Base-by-base conservation (phyloP, 345 rosid species). In the Gossypioides kirkii region DNA sequence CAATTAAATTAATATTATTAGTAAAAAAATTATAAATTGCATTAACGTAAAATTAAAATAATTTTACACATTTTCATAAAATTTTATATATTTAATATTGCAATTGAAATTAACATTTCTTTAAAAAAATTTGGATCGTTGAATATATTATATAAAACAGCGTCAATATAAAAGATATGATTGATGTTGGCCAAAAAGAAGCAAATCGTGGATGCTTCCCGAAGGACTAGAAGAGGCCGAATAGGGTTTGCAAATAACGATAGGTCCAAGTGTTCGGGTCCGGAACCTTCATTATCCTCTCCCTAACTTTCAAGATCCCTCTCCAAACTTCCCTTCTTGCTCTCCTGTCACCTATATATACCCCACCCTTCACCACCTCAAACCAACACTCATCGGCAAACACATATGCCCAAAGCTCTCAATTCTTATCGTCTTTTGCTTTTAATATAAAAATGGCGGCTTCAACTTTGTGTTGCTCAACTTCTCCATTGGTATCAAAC, bases 361-460 rank as follows among this genome's bases (percentile, higher is more conserved):
- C 43, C 8, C 8, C 10, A 0, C 2, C 22, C 4, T 2, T 6
- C 50, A n/a, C 18, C 64, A 13, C 7, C 1, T 52, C 54, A 13
- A 47, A 47, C 17, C 38, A 5, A 13, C 26, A 20, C 55, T 16
- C 50, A 72, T 36, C 5, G 47, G 62, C 28, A 36, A 23, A 17
- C 1, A 0, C 1, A 18, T 5, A 32, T 1, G 5, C 7, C 1
- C 1, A 50, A 36, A 0, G 16, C n/a, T 54, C 2, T 10, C 4
- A 0, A 25, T 22, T 54, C 36, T 12, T 1, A 2, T 2, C 0
- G 23, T 41, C 41, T 66, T 36, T 0, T 8, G 38, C 7, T 12
- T 8, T 53, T 16, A 45, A 8, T 2, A 55, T 2, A 10, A 10
- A 68, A 63, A 77, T 86, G 90, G 84, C 89, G 89, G 84, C 89